Evolutionary conservation across 257 asterid species (phyloP).

Genomic region (Ajuga chamaepitys): DNA sequence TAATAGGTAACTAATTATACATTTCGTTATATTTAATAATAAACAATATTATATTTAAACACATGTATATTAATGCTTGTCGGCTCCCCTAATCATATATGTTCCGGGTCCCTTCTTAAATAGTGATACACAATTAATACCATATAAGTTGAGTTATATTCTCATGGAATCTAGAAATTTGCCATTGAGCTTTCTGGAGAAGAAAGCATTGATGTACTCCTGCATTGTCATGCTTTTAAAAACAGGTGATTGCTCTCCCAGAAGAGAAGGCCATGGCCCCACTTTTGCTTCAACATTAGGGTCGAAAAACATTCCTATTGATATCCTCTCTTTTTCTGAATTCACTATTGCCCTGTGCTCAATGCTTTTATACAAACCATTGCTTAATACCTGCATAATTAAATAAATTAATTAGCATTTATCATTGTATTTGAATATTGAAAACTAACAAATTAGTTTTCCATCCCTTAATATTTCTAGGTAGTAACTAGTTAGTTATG

Average conservation of each 20-base stretch:
- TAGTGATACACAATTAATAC: too few species aligned
- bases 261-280: slow-evolving; percentile 34
- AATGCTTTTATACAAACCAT: slow-evolving; percentile 49
- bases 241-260: slow-evolving; percentile 19
- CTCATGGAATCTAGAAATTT: slow-evolving; percentile 45
- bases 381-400: slow-evolving; percentile 44
- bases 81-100: too few species aligned
- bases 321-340: slow-evolving; percentile 41
- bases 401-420: neutral
- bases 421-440: neutral
- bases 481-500: too few species aligned
- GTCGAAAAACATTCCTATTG: slow-evolving; percentile 51
- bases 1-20: too few species aligned
- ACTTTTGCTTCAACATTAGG: slow-evolving; percentile 38
- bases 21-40: too few species aligned
- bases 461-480: too few species aligned
- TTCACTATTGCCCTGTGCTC: slow-evolving; percentile 55
- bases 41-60: too few species aligned
- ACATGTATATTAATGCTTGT: too few species aligned
- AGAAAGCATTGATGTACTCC: slow-evolving; percentile 36
- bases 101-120: too few species aligned
- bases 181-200: slow-evolving; percentile 40
- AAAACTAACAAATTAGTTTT: too few species aligned
- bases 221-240: slow-evolving; percentile 32
- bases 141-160: neutral